phyloP scores from a whole-genome alignment of 208 protist genomes.

The Acanthamoeba lenticulata region DNA sequence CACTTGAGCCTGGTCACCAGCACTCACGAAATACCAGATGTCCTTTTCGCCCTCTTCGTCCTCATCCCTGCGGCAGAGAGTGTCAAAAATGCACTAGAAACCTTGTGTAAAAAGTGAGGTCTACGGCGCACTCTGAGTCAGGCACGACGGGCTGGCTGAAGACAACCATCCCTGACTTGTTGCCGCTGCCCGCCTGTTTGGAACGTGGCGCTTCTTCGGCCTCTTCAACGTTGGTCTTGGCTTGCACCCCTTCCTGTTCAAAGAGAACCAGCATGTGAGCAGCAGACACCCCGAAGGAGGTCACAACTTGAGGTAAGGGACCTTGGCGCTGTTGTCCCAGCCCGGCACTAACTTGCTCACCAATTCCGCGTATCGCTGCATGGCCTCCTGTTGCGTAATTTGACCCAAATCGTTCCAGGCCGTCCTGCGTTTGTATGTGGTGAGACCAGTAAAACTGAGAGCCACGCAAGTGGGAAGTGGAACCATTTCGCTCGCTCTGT shows the following conservation, averaged over 20 bases:
- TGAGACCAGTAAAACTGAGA: too few species aligned
- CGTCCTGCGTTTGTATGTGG: not conserved
- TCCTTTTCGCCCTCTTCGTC: slow-evolving; percentile 5
- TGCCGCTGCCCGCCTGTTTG: not conserved
- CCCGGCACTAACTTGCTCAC: slow-evolving; percentile 1
- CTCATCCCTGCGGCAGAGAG: not conserved
- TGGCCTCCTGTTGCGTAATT: slow-evolving; percentile 45
- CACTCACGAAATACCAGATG: slow-evolving; percentile 15
- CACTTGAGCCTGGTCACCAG: not conserved
- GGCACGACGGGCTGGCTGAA: slow-evolving; percentile 24
- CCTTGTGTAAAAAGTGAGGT: not conserved
- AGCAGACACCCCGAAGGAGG: not conserved
- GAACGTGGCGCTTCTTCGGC: not conserved
- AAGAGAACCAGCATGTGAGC: not conserved
- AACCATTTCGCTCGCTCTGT: slow-evolving; percentile 39
- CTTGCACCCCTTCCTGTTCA: not conserved
- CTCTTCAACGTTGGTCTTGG: not conserved
- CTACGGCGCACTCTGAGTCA: not conserved
- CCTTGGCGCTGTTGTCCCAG: not conserved
- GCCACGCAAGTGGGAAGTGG: not conserved
- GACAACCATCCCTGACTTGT: slow-evolving; percentile 42
- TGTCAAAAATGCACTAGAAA: not conserved
- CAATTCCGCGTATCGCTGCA: not conserved
- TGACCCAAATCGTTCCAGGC: slow-evolving; percentile 44
- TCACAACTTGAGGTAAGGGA: not conserved